Percentiles rank a stretch among this genome's conserved stretches.
Conservation (phyloP, 1,139 yeast genomes). For the Sugiyamaella novakii region DNA sequence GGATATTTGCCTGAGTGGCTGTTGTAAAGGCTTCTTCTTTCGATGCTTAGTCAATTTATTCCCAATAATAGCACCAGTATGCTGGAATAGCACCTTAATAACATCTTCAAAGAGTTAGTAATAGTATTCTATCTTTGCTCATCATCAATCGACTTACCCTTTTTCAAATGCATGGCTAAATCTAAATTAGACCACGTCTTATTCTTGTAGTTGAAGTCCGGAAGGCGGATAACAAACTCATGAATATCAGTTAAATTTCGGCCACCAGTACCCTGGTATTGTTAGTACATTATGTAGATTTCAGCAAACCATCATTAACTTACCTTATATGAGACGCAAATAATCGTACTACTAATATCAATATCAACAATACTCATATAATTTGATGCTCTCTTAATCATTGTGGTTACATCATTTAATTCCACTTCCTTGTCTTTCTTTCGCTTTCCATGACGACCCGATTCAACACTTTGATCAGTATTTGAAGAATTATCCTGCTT, state of each 20-base stretch:
- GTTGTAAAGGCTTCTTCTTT: constrained; percentile 27
- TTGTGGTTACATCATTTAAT: constrained; percentile 53
- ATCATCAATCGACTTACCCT: constrained; percentile 34
- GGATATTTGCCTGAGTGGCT: constrained; percentile 39
- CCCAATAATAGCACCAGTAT: constrained; percentile 77
- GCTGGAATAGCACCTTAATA: constrained; percentile 65
- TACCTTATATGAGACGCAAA: constrained; percentile 68
- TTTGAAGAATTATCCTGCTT: constrained; percentile 20
- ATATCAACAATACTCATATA: constrained; percentile 66
- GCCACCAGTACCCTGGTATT: constrained; percentile 58
- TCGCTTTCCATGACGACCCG: constrained; percentile 13
- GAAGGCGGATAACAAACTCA: constrained; percentile 63
- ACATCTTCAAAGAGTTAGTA: constrained; percentile 47
- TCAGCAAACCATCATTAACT: constrained; percentile 13
- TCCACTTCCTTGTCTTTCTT: constrained; percentile 30
- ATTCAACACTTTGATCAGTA: constrained; percentile 14
- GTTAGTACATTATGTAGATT: constrained; percentile 5
- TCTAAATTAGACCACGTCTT: constrained; percentile 83
- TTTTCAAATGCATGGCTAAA: constrained; percentile 61
- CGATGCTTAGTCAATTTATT: constrained; percentile 62
- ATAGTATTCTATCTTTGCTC: too few species aligned
- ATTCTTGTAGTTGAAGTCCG: constrained; percentile 62
- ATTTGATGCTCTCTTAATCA: constrained; percentile 67
- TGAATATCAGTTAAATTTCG: constrained; percentile 71
- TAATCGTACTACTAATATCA: constrained; percentile 53